Evolutionary conservation across 495 filamentous ascomycete species (phyloP), one percentile per base, ranked within the genome.

Genomic region (Neurospora sp.): DNA sequence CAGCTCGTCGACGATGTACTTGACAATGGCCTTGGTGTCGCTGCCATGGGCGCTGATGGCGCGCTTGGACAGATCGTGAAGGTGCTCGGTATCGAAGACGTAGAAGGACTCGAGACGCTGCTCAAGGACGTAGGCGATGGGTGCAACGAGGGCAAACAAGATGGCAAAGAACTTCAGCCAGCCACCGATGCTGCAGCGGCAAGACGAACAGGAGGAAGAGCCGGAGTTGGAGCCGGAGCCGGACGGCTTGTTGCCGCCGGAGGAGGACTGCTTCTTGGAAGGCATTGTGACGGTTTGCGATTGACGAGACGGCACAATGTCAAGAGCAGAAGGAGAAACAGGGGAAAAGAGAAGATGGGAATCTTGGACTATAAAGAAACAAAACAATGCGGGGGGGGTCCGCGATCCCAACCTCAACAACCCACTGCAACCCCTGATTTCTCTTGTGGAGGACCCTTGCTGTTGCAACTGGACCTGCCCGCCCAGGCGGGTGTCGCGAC

Each of bases 81-180:
- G 85, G 70, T 94, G 86, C 44, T 82, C 83, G 3, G 87, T 86
- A 41, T 88, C 79, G 82, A 96, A 94, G 81, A 94, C 88, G 86
- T 93, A 95, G 85, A 93, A 92, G 70, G 82, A 85, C 69, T 92
- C 87, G 37, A 94, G 86, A 77, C 90, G 88, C 70, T 88, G 84
- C 78, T 94, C 90, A 71, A 94, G 77, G 75, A 86, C 84, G 84
- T 86, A 89, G 80, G 87, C 86, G 45, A 92, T 73, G 48, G 88
- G 85, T 2, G 88, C 80, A 69, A 92, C 81, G 5, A 89, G 73
- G 70, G 86, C 90, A 69, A 92, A 74, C 69, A 92, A 75, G 76
- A 91, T 79, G 76, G 88, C 87, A 73, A 92, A 76, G 78, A 88
- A 76, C 76, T 85, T 88, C 76, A 92, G 82, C 70, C 81, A 72